Evolutionary conservation across 1,139 yeast species (phyloP).

Genomic region (Yamadazyma kanchanaburiensis): DNA sequence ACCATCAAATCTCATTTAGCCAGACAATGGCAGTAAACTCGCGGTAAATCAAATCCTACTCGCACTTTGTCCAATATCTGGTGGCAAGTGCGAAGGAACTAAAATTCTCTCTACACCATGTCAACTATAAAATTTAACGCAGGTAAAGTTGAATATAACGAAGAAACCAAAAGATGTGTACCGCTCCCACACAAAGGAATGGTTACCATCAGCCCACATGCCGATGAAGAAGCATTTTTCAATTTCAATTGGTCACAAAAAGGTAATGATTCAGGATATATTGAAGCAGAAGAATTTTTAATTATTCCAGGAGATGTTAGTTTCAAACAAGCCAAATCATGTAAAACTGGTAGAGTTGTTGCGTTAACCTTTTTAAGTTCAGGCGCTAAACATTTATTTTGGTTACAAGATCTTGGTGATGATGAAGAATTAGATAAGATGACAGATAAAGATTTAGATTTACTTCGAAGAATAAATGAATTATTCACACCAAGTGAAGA

Average conservation of each 20-base stretch:
- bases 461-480: conserved; percentile 51
- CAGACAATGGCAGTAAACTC: neutral
- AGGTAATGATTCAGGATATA: conserved; percentile 25
- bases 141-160: conserved; percentile 76
- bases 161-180: conserved; percentile 64
- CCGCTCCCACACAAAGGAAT: conserved; percentile 79
- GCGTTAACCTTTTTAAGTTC: conserved; percentile 79
- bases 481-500: conserved; percentile 45
- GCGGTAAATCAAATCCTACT: neutral
- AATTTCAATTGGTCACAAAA: conserved; percentile 46
- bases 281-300: conserved; percentile 65
- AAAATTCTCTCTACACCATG: conserved; percentile 11
- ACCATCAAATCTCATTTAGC: neutral
- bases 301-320: conserved; percentile 92
- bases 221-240: conserved; percentile 50
- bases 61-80: neutral
- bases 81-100: conserved; percentile 3
- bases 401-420: conserved; percentile 86
- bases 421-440: conserved; percentile 59
- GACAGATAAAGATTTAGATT: conserved; percentile 58
- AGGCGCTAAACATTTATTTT: conserved; percentile 79
- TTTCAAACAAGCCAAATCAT: conserved; percentile 71
- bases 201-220: conserved; percentile 58
- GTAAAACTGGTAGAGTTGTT: conserved; percentile 82
- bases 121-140: conserved; percentile 63